Base-by-base conservation (phyloP, 306 rosid genomes). In the Fragaria ananassa region DNA sequence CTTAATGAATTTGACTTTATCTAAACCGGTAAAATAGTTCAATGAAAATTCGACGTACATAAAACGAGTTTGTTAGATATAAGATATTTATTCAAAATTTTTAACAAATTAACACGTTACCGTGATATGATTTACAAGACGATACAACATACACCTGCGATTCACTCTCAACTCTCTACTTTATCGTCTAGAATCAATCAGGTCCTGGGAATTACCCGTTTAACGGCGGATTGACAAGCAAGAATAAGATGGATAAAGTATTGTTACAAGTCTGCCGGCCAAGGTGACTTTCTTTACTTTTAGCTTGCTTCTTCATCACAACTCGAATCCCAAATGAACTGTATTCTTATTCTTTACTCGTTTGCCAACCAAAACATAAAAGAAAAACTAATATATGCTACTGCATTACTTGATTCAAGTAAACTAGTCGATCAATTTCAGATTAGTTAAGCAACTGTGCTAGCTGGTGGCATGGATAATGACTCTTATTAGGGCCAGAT, bases 341-440 rank as follows among this genome's bases (percentile, higher is more conserved):
- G 72, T 42, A 68, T 66, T 12, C 72, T 42, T 42, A 68, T 68
- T 68, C 53, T 21, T 68, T 13, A 68, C 53, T 68, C 72, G 23
- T 67, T 41, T 39, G 53, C 71, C 34, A n/a, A 21, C 27, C 23
- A 66, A 65, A 66, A 66, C 13, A 19, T 62, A 39, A 37, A 66
- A 2, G 17, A 0, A 35, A 6, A 64, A 35, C 10, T 4, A 15
- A 58, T 10, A 21, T 29, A 29, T 29, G 1, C 14, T 4, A 9
- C 31, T 10, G 31, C 63, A 9, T 57, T 57, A 23, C 34, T 31
- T 13, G 4, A 13, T 13, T 6, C 1, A 15, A 29, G 17, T 10
- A 61, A 62, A 31, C 35, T 62, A 29, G 67, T 62, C 67, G 14
- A 31, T 37, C 41, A 37, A 37, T 37, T 31, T 29, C 35, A 29